Evolutionary conservation across 768 basidiomycete species (phyloP), one percentile per base, ranked within the genome.

Genomic region (Trametes cubensis): DNA sequence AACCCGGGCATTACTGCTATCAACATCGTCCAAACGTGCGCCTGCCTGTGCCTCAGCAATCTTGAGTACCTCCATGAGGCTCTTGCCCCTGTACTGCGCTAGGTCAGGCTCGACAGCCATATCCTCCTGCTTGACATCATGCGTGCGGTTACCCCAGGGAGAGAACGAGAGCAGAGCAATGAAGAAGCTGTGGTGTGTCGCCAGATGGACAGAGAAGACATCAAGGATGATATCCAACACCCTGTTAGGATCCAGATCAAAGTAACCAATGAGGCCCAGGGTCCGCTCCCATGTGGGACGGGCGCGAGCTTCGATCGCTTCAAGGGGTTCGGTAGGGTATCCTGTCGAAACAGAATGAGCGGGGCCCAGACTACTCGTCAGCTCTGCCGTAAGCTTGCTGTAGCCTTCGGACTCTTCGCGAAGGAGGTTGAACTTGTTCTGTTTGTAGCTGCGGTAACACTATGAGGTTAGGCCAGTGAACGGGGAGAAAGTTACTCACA

Each of bases 361-460:
- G 23, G 87, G 86, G 1, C 92, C 92, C 52, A 95, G 76, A 69
- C 83, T 84, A 65, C 87, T 87, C 13, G 87, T 86, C 41, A 99
- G 79, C 69, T 98, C 93, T 11, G 89, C 85, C 26, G 89, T 85
- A 34, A 98, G 85, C 74, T 95, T 95, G 73, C 93, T 93, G 77
- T 94, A 99, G 8, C 97, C 97, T 78, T 98, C 96, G 0, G 95
- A 95, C 69, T 97, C 93, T 77, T 99, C 97, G 40, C 97, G 89
- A 17, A 98, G 84, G 41, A 99, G 84, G 72, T 98, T 99, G 80
- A 95, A 96, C 76, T 98, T 99, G 78, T 94, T 94, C 75, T 99
- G 96, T 74, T 94, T 95, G 79, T 95, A 96, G 73, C 93, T 95
- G 71, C n/a, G 55, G 18, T 25, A 25, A 34, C 25, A 23, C 4